A percentile compares a stretch with the other conserved stretches of the same genome.
Conservation (phyloP, 768 basidiomycete genomes). For the Amanita thiersii region DNA sequence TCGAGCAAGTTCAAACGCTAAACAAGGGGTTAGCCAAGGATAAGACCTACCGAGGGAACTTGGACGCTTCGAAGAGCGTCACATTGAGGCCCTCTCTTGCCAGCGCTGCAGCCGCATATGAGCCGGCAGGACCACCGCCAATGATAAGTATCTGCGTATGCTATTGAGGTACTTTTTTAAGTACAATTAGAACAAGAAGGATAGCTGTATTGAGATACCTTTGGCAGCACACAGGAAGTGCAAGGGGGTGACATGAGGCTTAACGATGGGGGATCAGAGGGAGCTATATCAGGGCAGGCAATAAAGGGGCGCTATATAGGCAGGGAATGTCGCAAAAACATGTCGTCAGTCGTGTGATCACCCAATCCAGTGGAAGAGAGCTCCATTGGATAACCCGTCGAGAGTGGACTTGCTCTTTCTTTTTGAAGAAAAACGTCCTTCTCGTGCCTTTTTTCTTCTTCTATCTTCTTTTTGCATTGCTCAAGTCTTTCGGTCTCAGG, state of each 20-base stretch:
- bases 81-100: slow-evolving; percentile 49
- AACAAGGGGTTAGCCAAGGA: not conserved
- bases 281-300: slow-evolving; percentile 11
- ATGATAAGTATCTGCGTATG: slow-evolving; percentile 37
- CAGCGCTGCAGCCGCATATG: slow-evolving; percentile 47
- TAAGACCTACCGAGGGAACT: slow-evolving; percentile 39
- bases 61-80: slow-evolving; percentile 42
- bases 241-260: slow-evolving; percentile 16
- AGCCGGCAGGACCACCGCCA: slow-evolving; percentile 50
- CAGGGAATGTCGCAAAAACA: slow-evolving; percentile 9
- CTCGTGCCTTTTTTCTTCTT: slow-evolving; percentile 6
- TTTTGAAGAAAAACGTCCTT: slow-evolving; percentile 1
- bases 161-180: slow-evolving; percentile 15
- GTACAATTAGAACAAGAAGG: slow-evolving; percentile 6
- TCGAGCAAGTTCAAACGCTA: not conserved
- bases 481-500: slow-evolving; percentile 4
- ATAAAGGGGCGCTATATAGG: slow-evolving; percentile 5
- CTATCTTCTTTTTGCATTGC: slow-evolving; percentile 7
- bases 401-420: slow-evolving; percentile 4
- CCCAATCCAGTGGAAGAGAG: slow-evolving; percentile 9
- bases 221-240: slow-evolving; percentile 22
- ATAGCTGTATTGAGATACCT: slow-evolving; percentile 12
- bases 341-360: slow-evolving; percentile 8
- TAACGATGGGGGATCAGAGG: slow-evolving; percentile 11
- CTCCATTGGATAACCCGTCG: slow-evolving; percentile 3